Percentiles rank a stretch among this genome's conserved stretches.
Evolutionary conservation across 805 yeast genomes (phyloP).

Genomic region (Metschnikowia kofuensis): DNA sequence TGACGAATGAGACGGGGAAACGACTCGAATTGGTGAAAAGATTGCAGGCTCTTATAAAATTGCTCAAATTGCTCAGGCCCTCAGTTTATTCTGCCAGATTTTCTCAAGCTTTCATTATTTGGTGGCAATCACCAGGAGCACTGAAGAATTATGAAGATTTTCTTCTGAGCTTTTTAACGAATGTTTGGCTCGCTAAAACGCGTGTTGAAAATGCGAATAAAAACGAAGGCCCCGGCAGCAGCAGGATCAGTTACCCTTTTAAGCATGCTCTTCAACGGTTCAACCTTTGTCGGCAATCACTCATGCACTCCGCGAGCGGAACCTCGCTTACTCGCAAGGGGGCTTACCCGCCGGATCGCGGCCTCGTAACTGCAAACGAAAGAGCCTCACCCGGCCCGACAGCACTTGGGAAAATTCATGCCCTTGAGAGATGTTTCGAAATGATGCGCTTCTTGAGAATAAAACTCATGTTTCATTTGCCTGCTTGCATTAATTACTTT

Average conservation of each 20-base stretch:
- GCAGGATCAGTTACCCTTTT: not conserved
- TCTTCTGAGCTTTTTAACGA: too few species aligned
- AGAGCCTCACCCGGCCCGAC: not conserved
- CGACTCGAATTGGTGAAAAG: too few species aligned
- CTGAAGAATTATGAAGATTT: too few species aligned
- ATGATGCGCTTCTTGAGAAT: too few species aligned
- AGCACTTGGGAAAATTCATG: not conserved
- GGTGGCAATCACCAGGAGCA: too few species aligned
- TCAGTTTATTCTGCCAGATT: too few species aligned
- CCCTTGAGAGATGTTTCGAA: not conserved
- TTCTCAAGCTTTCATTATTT: too few species aligned
- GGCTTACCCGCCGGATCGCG: not conserved
- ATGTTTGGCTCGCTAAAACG: not conserved
- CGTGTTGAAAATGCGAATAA: not conserved
- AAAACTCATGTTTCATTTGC: too few species aligned
- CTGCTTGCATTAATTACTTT: too few species aligned
- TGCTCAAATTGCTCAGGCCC: too few species aligned
- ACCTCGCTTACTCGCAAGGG: not conserved
- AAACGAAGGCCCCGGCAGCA: not conserved
- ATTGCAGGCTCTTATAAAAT: too few species aligned
- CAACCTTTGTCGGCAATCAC: not conserved
- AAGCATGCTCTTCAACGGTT: not conserved
- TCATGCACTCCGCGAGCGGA: conserved; percentile 1
- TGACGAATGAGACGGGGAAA: too few species aligned
- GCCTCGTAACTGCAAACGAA: conserved; percentile 1